phyloP scores from a whole-genome alignment of 2,329 filamentous ascomycete genomes.

The Aspergillus persii region DNA sequence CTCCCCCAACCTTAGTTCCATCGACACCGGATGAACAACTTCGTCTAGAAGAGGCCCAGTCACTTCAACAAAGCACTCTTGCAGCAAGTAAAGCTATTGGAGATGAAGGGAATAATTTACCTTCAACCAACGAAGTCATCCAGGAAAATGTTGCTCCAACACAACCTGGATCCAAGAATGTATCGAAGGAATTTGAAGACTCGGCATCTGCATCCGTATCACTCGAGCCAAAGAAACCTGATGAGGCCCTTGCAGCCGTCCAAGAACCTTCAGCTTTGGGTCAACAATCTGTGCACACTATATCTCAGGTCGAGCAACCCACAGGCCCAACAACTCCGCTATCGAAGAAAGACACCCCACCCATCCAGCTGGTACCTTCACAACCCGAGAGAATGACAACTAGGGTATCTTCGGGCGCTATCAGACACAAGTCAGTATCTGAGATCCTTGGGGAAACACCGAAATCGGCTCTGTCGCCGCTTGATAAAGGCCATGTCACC shows the following conservation, averaged over 20 bases:
- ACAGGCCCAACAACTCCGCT: conserved; percentile 14
- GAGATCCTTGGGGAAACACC: conserved; percentile 66
- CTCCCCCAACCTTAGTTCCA: conserved; percentile 35
- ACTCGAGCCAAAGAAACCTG: conserved; percentile 14
- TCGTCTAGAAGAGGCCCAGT: conserved; percentile 55
- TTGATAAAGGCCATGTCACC: conserved; percentile 38
- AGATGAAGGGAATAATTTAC: conserved; percentile 11
- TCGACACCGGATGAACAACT: conserved; percentile 60
- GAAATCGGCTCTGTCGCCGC: conserved; percentile 31
- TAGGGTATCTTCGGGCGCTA: conserved; percentile 66
- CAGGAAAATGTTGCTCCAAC: conserved; percentile 21
- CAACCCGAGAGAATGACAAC: conserved; percentile 62
- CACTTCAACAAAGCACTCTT: conserved; percentile 27
- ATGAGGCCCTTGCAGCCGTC: conserved; percentile 8
- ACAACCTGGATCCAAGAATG: conserved; percentile 14
- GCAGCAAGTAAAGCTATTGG: conserved; percentile 21
- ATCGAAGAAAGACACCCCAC: conserved; percentile 27
- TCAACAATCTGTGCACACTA: conserved; percentile 13
- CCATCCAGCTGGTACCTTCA: conserved; percentile 28
- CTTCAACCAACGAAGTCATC: conserved; percentile 27
- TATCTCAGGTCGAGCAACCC: conserved; percentile 11
- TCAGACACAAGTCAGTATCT: conserved; percentile 69
- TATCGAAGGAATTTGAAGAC: conserved; percentile 20
- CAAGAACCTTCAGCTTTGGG: conserved; percentile 16
- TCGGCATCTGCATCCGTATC: conserved; percentile 1